Percentiles rank a stretch among this genome's conserved stretches.
These are phyloP conservation scores for Erysiphe pulchra DNA, from an alignment of 2,329 filamentous ascomycete genomes.

Conservation along the genomic window DNA sequence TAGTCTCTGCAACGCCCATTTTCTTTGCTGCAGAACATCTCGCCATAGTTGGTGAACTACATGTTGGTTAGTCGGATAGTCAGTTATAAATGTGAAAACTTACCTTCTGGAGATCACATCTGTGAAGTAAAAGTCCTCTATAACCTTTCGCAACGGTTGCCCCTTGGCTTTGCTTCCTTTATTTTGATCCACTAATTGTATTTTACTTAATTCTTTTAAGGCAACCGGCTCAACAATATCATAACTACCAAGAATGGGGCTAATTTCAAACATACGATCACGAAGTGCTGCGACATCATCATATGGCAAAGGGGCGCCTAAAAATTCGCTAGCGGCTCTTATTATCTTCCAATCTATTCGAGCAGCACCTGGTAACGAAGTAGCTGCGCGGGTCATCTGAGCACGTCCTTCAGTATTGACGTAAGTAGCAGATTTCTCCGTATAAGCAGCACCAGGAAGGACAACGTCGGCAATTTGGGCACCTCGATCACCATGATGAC, in stretches of 20 bases:
- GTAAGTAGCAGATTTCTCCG: slow-evolving; percentile 87
- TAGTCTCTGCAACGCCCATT: slow-evolving; percentile 49
- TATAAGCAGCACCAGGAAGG: slow-evolving; percentile 84
- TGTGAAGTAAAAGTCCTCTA: slow-evolving; percentile 97
- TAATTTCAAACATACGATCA: slow-evolving; percentile 88
- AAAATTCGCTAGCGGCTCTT: slow-evolving; percentile 73
- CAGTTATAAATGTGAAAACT: slow-evolving; percentile 10
- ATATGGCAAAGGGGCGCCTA: slow-evolving; percentile 68
- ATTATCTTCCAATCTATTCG: slow-evolving; percentile 99
- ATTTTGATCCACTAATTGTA: slow-evolving; percentile 90
- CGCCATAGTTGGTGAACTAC: slow-evolving; percentile 90
- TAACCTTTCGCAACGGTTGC: slow-evolving; percentile 55
- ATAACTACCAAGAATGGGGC: slow-evolving; percentile 68
- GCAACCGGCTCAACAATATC: slow-evolving; percentile 70
- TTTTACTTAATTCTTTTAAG: slow-evolving; percentile 55
- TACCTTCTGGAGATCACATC: slow-evolving; percentile 91
- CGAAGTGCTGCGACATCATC: slow-evolving; percentile 75
- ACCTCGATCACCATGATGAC: slow-evolving; percentile 85
- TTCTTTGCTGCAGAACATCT: slow-evolving; percentile 87
- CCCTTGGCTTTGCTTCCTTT: slow-evolving; percentile 55
- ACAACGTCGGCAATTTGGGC: slow-evolving; percentile 84
- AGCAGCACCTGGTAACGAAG: slow-evolving; percentile 65
- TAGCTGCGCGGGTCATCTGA: slow-evolving; percentile 78
- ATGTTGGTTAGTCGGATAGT: slow-evolving; percentile 1
- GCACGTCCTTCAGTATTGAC: slow-evolving; percentile 95